Percentiles rank a stretch among this genome's conserved stretches.
Evolutionary conservation across 1,139 yeast species (phyloP).

Genomic region (Scheffersomyces insectosa): DNA sequence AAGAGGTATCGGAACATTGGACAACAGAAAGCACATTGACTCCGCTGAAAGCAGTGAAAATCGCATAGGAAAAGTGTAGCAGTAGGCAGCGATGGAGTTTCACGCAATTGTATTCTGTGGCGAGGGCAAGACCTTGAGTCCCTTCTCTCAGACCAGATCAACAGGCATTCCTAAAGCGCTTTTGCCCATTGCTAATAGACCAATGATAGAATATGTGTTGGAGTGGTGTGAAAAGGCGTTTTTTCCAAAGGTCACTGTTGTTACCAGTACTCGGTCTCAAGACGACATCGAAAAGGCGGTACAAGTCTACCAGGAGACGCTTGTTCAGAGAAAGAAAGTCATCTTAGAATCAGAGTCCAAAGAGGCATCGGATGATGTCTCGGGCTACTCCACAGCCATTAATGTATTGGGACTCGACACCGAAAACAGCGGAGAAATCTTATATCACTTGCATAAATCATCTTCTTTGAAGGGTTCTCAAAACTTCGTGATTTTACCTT

Average conservation of each 20-base stretch:
- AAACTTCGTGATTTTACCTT: conserved; percentile 78
- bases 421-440: conserved; percentile 63
- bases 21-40: too few relatives aligned
- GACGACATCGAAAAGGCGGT: conserved; percentile 40
- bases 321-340: conserved; percentile 9
- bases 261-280: conserved; percentile 29
- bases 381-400: conserved; percentile 22
- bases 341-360: conserved; percentile 3
- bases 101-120: conserved; percentile 93
- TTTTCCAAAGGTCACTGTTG: conserved; percentile 54
- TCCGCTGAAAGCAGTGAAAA: too few relatives aligned
- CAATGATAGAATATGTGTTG: conserved; percentile 85
- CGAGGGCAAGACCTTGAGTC: conserved; percentile 69
- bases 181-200: conserved; percentile 84
- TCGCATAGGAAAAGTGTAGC: too few relatives aligned
- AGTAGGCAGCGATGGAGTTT: conserved; percentile 63
- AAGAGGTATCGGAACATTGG: too few relatives aligned
- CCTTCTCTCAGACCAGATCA: conserved; percentile 60
- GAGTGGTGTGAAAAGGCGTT: conserved; percentile 94
- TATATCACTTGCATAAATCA: conserved; percentile 49
- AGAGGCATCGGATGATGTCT: conserved; percentile 1
- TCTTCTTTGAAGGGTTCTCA: conserved; percentile 33
- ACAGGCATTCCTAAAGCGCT: conserved; percentile 80
- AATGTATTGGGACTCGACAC: conserved; percentile 48
- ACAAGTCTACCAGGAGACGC: conserved; percentile 43